Conservation (phyloP, 2,329 filamentous ascomycete genomes). For the Aspergillus ochraceoroseus region DNA sequence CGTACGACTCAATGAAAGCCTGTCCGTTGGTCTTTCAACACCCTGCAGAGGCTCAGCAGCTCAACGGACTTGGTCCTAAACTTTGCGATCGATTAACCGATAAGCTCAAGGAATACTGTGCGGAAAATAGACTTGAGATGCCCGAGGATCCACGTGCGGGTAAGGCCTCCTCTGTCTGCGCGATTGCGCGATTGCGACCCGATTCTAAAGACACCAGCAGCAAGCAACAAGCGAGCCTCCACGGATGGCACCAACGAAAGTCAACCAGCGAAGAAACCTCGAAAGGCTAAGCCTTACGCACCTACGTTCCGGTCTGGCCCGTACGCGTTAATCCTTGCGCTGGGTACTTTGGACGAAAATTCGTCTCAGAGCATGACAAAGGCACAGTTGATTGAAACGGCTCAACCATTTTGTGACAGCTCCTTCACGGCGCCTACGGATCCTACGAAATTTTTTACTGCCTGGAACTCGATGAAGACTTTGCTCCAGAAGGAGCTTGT, state of each 20-base stretch:
- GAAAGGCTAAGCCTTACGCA: conserved; percentile 61
- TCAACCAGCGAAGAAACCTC: conserved; percentile 52
- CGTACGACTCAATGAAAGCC: conserved; percentile 69
- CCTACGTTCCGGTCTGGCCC: conserved; percentile 67
- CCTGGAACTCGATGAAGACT: conserved; percentile 79
- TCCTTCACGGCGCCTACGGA: conserved; percentile 66
- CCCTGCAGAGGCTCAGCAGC: conserved; percentile 64
- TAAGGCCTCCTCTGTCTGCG: too few species aligned
- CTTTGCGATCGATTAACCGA: conserved; percentile 65
- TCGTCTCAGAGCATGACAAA: conserved; percentile 60
- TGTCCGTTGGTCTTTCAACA: conserved; percentile 68
- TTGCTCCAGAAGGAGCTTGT: conserved; percentile 68
- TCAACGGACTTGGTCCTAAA: conserved; percentile 70
- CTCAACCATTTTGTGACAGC: conserved; percentile 66
- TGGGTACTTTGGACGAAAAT: conserved; percentile 57
- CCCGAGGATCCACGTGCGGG: conserved; percentile 53
- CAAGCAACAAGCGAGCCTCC: conserved; percentile 29
- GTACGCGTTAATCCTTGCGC: conserved; percentile 65
- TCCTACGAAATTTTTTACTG: conserved; percentile 67
- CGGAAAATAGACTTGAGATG: conserved; percentile 63
- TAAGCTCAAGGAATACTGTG: conserved; percentile 53
- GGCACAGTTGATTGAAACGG: conserved; percentile 60
- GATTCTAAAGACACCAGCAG: conserved; percentile 22
- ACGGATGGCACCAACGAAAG: conserved; percentile 29
- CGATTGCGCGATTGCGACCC: too few species aligned